Percentiles rank a stretch among this genome's conserved stretches.
phyloP scores from a whole-genome alignment of 306 rosid genomes.

The Vigna mungo region DNA sequence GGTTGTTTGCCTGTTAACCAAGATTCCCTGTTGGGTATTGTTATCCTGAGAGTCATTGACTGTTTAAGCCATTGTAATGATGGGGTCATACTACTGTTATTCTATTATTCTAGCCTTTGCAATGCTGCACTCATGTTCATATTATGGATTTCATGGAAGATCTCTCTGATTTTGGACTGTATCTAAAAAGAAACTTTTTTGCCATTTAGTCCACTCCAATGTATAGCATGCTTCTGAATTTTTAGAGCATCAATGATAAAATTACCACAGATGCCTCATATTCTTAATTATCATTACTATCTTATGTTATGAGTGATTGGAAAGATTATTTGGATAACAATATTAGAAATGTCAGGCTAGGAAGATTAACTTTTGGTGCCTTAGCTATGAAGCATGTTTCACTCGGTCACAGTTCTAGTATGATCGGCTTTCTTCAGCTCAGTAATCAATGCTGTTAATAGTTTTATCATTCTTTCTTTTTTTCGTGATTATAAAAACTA shows the following conservation, averaged over 20 bases:
- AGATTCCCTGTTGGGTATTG: background rate
- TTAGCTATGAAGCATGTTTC: no score
- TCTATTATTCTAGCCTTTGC: background rate
- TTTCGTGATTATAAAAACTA: background rate
- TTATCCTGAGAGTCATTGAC: background rate
- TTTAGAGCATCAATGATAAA: conserved; percentile 17
- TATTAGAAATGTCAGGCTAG: background rate
- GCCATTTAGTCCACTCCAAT: background rate
- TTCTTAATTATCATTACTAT: conserved; percentile 20
- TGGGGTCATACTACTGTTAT: conserved; percentile 5
- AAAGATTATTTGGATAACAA: background rate
- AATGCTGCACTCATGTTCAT: background rate
- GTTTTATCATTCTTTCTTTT: background rate
- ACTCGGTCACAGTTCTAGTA: conserved; percentile 5
- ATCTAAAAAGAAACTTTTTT: background rate
- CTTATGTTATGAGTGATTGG: background rate
- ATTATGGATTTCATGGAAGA: conserved; percentile 25
- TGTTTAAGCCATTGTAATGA: conserved; percentile 9
- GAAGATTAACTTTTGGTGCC: conserved; percentile 2
- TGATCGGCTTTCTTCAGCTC: conserved; percentile 5
- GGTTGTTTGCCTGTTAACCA: conserved; percentile 31
- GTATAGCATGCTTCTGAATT: background rate
- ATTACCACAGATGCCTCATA: conserved; percentile 5
- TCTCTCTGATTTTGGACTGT: conserved; percentile 29
- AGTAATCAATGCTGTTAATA: background rate